phyloP scores from a whole-genome alignment of 148 eudicot genomes.

The Gaultheria prostrata region DNA sequence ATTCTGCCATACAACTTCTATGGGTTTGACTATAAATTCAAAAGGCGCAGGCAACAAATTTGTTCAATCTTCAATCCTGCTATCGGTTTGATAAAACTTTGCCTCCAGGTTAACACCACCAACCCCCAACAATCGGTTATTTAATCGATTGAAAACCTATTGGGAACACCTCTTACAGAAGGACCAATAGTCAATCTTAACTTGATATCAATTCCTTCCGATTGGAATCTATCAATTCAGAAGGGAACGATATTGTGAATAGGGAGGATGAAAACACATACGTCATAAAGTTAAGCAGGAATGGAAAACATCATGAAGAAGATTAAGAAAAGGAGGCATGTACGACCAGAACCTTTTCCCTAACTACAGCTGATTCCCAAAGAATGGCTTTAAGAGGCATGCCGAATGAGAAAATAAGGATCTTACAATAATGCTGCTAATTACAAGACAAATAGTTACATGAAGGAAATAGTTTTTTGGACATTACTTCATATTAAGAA shows the following conservation, averaged over 20 bases:
- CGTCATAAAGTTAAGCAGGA: background rate
- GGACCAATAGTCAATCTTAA: background rate
- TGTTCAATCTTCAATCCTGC: background rate
- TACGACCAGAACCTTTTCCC: background rate
- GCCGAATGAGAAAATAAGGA: background rate
- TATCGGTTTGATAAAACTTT: background rate
- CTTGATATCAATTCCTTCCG: background rate
- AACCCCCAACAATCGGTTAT: background rate
- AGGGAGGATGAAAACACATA: background rate
- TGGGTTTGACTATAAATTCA: background rate
- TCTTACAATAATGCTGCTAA: background rate
- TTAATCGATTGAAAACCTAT: background rate
- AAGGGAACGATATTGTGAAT: background rate
- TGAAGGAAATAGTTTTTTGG: constrained; percentile 8
- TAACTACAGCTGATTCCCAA: background rate
- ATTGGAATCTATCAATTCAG: background rate
- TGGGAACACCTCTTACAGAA: background rate
- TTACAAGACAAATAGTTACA: background rate
- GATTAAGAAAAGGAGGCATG: background rate
- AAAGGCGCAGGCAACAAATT: background rate
- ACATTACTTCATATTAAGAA: constrained; percentile 72
- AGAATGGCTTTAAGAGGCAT: constrained; percentile 1
- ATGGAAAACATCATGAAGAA: background rate
- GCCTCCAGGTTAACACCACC: background rate
- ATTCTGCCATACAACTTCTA: background rate